Percentiles rank a stretch among this genome's conserved stretches.
Evolutionary conservation across 2,329 filamentous ascomycete species (phyloP).

Genomic region (Nothopassalora personata): DNA sequence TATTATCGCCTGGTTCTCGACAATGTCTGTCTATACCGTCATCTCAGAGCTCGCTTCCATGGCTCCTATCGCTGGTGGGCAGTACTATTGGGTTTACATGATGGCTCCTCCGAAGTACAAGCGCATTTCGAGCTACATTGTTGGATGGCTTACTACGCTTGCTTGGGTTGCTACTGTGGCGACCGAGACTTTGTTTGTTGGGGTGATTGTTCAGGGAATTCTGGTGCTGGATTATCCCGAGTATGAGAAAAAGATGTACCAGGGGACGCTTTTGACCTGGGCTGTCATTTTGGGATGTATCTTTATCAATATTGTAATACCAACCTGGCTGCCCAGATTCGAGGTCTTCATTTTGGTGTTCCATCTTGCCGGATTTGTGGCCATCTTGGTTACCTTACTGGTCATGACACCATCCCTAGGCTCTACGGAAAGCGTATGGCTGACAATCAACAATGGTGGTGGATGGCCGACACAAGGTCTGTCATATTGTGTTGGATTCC

Average conservation of each 20-base stretch:
- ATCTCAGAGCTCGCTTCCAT: conserved; percentile 46
- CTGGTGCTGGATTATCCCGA: conserved; percentile 36
- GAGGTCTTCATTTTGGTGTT: conserved; percentile 44
- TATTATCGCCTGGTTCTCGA: conserved; percentile 48
- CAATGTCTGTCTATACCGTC: conserved; percentile 44
- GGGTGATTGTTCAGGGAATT: conserved; percentile 39
- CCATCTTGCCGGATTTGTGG: conserved; percentile 51
- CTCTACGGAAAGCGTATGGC: conserved; percentile 28
- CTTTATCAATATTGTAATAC: conserved; percentile 46
- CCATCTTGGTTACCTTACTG: conserved; percentile 45
- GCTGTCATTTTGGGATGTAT: conserved; percentile 37
- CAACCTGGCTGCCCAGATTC: conserved; percentile 34
- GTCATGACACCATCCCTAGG: conserved; percentile 27
- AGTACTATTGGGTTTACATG: conserved; percentile 46
- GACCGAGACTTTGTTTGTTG: conserved; percentile 39
- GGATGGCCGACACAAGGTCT: conserved; percentile 33
- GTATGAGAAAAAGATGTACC: conserved; percentile 35
- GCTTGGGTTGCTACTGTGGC: conserved; percentile 43
- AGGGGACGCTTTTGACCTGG: conserved; percentile 40
- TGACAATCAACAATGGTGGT: conserved; percentile 28
- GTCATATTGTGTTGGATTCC: conserved; percentile 33
- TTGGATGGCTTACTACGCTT: conserved; percentile 40
- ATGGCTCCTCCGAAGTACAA: conserved; percentile 39
- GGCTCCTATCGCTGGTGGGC: conserved; percentile 43
- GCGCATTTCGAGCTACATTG: conserved; percentile 41